Percentiles rank a stretch among this genome's conserved stretches.
Conservation (phyloP, 768 basidiomycete genomes). For the Boletus barrowsii region DNA sequence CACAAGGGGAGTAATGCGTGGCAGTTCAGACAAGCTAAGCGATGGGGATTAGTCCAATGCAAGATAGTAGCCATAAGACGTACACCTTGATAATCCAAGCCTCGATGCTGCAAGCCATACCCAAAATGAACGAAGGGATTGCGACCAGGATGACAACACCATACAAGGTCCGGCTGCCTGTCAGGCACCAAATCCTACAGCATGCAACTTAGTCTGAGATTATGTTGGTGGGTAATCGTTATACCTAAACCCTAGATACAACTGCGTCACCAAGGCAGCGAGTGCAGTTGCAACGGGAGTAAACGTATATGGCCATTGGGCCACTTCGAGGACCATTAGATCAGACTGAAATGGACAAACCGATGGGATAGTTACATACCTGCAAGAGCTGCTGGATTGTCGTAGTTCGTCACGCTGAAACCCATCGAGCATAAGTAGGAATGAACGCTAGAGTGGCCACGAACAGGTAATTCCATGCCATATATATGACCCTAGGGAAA, state of each 20-base stretch:
- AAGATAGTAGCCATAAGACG: slow-evolving; percentile 4
- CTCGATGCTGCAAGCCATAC: slow-evolving; percentile 40
- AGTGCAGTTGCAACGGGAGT: slow-evolving; percentile 46
- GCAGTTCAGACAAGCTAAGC: slow-evolving; percentile 39
- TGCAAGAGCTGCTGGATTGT: slow-evolving; percentile 14
- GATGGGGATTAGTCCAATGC: not conserved
- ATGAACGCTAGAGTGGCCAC: too few relatives aligned
- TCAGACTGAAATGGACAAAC: not conserved
- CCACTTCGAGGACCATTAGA: slow-evolving; percentile 24
- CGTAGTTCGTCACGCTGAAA: slow-evolving; percentile 8
- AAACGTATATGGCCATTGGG: slow-evolving; percentile 49
- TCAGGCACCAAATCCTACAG: slow-evolving; percentile 16
- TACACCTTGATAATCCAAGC: slow-evolving; percentile 43
- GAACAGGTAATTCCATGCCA: slow-evolving; percentile 20
- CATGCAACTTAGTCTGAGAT: not conserved
- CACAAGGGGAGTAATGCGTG: slow-evolving; percentile 39
- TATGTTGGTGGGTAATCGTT: not conserved
- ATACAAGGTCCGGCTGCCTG: slow-evolving; percentile 21
- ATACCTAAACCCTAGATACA: slow-evolving; percentile 46
- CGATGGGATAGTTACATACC: not conserved
- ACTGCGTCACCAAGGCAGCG: slow-evolving; percentile 49
- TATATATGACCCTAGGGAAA: slow-evolving; percentile 12
- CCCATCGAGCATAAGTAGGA: not conserved
- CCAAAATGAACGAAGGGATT: slow-evolving; percentile 40
- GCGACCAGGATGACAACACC: slow-evolving; percentile 38